Percentiles rank a stretch among this genome's conserved stretches.
phyloP scores from a whole-genome alignment of 1,284 basidiomycete species.

The Leccinum laetum region DNA sequence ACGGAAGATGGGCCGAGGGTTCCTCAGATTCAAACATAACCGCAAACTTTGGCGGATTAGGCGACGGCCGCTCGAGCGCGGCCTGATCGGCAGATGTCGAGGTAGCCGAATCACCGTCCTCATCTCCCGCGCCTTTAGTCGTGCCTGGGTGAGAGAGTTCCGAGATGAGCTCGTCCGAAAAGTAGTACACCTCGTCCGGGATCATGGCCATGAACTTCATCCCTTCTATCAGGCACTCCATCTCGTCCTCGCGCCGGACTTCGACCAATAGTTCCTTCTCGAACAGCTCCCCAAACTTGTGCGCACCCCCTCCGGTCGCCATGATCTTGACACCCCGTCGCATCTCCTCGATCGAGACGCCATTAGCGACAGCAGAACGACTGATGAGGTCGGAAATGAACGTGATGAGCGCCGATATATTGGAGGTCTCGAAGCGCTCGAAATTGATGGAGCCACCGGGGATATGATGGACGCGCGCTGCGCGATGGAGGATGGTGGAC shows the following conservation, averaged over 20 bases:
- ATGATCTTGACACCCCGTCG: constrained; percentile 93
- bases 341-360: constrained; percentile 91
- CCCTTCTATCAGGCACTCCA: constrained; percentile 98
- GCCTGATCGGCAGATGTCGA: constrained; percentile 14
- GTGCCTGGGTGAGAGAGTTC: constrained; percentile 70
- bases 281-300: constrained; percentile 91
- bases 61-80: constrained; percentile 84
- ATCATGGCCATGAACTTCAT: constrained; percentile 97
- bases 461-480: constrained; percentile 71
- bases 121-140: constrained; percentile 15
- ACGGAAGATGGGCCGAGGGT: constrained; percentile 89
- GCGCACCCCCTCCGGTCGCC: constrained; percentile 99
- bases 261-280: constrained; percentile 78
- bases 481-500: constrained; percentile 66
- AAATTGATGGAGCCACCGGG: constrained; percentile 98
- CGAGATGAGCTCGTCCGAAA: constrained; percentile 96
- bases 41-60: constrained; percentile 88
- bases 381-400: constrained; percentile 91
- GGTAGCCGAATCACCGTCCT: constrained; percentile 6
- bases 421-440: constrained; percentile 94
- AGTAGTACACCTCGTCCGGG: constrained; percentile 98
- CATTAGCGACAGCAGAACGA: constrained; percentile 85
- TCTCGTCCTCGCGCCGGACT: constrained; percentile 93
- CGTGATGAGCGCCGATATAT: constrained; percentile 83
- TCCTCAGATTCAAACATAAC: constrained; percentile 81